Evolutionary conservation across 2,329 filamentous ascomycete species (phyloP).

Genomic region (Phyllachora maydis): DNA sequence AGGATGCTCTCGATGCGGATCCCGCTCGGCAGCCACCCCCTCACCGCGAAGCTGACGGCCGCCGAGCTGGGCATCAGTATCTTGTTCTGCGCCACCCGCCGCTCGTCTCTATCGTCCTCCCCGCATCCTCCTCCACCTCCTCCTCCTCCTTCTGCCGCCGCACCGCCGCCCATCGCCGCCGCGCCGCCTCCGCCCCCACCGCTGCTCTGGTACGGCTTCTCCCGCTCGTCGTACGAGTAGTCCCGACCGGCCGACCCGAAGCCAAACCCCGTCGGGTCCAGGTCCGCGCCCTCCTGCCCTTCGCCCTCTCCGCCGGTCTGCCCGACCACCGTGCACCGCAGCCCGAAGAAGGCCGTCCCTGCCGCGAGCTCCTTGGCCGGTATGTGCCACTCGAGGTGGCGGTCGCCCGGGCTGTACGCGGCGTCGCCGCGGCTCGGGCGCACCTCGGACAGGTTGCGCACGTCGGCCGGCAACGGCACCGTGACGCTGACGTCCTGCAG

Average conservation of each 20-base stretch:
- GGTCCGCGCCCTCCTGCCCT: constrained; percentile 25
- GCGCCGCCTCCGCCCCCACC: no score
- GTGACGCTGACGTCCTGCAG: constrained; percentile 63
- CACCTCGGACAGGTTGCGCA: constrained; percentile 69
- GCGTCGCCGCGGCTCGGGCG: constrained; percentile 68
- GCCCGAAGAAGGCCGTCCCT: constrained; percentile 45
- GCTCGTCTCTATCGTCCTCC: constrained; percentile 28
- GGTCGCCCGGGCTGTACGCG: constrained; percentile 54
- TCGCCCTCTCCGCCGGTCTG: constrained; percentile 24
- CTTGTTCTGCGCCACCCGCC: constrained; percentile 45
- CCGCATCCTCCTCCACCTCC: constrained; percentile 8
- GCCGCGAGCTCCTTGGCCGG: constrained; percentile 54
- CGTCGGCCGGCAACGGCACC: constrained; percentile 57
- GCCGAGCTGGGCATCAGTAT: constrained; percentile 65
- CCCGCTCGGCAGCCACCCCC: constrained; percentile 48
- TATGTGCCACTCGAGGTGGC: constrained; percentile 64
- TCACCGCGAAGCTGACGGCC: constrained; percentile 49
- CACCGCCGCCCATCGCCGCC: no score
- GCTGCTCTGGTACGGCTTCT: constrained; percentile 30
- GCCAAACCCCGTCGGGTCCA: constrained; percentile 29
- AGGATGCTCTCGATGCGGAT: constrained; percentile 47
- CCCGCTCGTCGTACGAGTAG: constrained; percentile 31
- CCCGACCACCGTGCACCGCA: constrained; percentile 67
- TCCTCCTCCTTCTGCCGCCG: constrained; percentile 7
- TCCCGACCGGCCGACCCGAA: constrained; percentile 23